A percentile compares a stretch with the other conserved stretches of the same genome.
phyloP scores from a whole-genome alignment of 2,329 filamentous ascomycete species.

The Grosmannia clavigera region DNA sequence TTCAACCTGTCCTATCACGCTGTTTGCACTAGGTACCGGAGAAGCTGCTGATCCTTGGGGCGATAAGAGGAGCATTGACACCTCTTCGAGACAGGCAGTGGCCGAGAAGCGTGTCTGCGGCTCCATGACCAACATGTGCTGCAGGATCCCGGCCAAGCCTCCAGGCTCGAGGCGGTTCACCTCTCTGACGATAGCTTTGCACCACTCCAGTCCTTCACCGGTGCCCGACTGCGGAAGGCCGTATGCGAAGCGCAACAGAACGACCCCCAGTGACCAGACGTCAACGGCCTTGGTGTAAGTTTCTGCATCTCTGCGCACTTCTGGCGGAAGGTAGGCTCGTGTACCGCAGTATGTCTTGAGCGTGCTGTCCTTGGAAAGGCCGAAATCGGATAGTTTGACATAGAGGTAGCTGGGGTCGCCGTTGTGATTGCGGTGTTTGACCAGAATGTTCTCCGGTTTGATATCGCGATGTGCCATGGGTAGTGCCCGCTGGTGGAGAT shows the following conservation, averaged over 20 bases:
- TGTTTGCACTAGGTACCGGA: background rate
- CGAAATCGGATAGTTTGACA: background rate
- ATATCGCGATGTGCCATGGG: background rate
- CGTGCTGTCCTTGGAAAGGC: background rate
- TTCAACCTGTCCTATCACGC: background rate
- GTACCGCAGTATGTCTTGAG: background rate
- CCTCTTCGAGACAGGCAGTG: background rate
- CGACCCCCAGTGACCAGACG: background rate
- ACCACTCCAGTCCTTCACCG: background rate
- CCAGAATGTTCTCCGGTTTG: background rate
- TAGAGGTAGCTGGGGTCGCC: background rate
- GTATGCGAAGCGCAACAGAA: background rate
- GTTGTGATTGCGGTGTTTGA: background rate
- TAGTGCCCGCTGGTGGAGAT: background rate
- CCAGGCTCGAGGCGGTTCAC: background rate
- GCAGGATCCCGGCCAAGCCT: background rate
- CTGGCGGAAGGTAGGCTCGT: background rate
- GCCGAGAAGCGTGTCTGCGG: background rate
- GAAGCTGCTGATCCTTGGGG: background rate
- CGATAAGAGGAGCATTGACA: background rate
- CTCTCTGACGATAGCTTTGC: background rate
- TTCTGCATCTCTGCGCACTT: background rate
- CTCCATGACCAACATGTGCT: background rate
- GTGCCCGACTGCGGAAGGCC: background rate
- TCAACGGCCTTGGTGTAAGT: background rate